A percentile compares a stretch with the other conserved stretches of the same genome.
These are phyloP conservation scores for Solanum ahanhuiri DNA, from an alignment of 257 asterid genomes.

Conservation along the genomic window DNA sequence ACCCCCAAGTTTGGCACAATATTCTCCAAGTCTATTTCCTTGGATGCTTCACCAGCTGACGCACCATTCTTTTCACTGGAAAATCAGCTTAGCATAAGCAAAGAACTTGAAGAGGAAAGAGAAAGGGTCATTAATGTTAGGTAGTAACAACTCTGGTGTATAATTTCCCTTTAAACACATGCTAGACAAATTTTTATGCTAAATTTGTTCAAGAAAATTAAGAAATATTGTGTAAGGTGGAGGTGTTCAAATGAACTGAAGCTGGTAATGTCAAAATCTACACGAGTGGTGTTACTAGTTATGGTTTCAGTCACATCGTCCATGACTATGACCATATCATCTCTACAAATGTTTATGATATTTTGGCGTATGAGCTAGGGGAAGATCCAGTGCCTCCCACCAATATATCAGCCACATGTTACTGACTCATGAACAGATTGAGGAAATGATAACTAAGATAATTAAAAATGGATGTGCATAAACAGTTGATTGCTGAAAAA, in stretches of 20 bases:
- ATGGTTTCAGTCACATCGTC: background rate
- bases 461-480: constrained; percentile 32
- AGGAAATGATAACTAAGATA: constrained; percentile 69
- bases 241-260: background rate
- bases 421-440: constrained; percentile 61
- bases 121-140: background rate
- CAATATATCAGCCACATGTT: constrained; percentile 75
- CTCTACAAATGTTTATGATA: background rate
- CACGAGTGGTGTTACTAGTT: background rate
- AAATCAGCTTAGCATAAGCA: background rate
- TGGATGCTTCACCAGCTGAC: constrained; percentile 10
- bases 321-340: background rate
- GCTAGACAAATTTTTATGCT: background rate
- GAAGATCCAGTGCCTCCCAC: constrained; percentile 68
- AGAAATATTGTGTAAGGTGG: background rate
- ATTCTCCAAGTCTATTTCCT: constrained; percentile 9
- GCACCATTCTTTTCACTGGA: constrained; percentile 12
- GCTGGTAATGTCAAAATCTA: background rate
- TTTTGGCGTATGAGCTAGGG: constrained; percentile 39
- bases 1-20: constrained; percentile 4
- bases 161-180: background rate
- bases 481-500: background rate
- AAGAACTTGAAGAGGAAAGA: background rate
- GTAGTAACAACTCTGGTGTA: background rate
- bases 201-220: background rate